Base-by-base conservation (phyloP, 139 green algal species). In the Picochlorum sp. region DNA sequence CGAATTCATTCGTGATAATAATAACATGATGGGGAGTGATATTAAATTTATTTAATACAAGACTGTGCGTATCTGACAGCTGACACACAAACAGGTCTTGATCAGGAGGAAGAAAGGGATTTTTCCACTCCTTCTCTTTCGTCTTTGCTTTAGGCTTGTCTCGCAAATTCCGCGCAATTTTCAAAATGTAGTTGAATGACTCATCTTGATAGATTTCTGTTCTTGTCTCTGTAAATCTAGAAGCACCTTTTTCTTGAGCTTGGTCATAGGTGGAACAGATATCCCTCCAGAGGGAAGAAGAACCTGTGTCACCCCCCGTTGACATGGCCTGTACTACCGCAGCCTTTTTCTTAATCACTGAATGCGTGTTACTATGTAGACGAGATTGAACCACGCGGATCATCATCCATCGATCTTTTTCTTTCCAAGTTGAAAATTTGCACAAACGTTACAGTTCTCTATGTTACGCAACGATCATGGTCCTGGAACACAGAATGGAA, bases 101-200 rank as follows among this genome's bases (percentile, higher is more conserved):
- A 15, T 95, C 86, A 16, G 86, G 86, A 0, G 88, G 88, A 24
- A 89, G 62, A 66, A 96, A 96, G 1, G 89, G 89, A 72, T 96
- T 95, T 30, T 41, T 52, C 45, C 65, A 60, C 21, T 70, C 66
- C 26, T 55, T 75, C 65, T 58, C 7, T 20, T 18, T 62, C 20
- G 16, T 28, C 4, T 15, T 21, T 50, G 26, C 13, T 61, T 84
- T 82, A n/a, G 82, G 81, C 67, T 92, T 92, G 57, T 80, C 70
- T 18, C 78, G 75, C 11, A 92, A 72, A 14, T 79, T 69, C 0
- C 62, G 61, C 0, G 83, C 84, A n/a, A 90, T 66, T 9, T 79
- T 68, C 21, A 92, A 57, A 41, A 92, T 81, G 57, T 85, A 83
- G 3, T 30, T 20, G 7, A 83, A 30, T 31, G n/a, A 63, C 18